phyloP scores from a whole-genome alignment of 2,329 filamentous ascomycete species.

The Magnaporthales sp. region DNA sequence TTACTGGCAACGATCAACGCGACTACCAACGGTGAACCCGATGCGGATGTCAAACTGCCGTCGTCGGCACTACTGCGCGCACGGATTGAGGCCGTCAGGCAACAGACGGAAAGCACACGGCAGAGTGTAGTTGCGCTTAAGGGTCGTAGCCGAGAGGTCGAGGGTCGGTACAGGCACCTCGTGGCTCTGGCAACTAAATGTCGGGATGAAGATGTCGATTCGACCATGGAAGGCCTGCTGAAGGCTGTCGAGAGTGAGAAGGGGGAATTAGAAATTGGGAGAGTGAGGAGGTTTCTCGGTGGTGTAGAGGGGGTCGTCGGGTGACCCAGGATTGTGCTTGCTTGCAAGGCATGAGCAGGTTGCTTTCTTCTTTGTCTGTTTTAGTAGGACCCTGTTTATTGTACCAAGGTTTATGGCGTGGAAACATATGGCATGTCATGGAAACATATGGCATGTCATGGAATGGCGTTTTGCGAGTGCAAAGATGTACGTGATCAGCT shows the following conservation, averaged over 20 bases:
- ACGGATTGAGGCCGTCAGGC: conserved; percentile 60
- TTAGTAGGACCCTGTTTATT: background rate
- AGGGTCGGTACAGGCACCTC: conserved; percentile 80
- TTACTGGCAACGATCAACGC: conserved; percentile 32
- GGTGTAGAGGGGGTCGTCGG: conserved; percentile 57
- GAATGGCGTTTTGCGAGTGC: background rate
- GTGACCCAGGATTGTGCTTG: conserved; percentile 1
- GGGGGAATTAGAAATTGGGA: conserved; percentile 63
- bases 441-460: background rate
- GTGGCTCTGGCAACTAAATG: conserved; percentile 81
- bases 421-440: background rate
- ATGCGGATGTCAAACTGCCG: conserved; percentile 35
- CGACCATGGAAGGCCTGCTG: conserved; percentile 68
- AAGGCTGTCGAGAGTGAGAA: conserved; percentile 85
- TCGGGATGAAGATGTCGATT: conserved; percentile 70
- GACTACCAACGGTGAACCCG: conserved; percentile 21
- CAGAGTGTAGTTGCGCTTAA: conserved; percentile 63
- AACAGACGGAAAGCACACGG: conserved; percentile 58
- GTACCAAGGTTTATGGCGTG: background rate
- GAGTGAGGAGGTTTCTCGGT: conserved; percentile 71
- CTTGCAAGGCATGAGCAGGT: background rate
- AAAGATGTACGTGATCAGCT: background rate
- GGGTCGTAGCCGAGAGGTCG: conserved; percentile 72
- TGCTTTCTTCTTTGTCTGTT: background rate
- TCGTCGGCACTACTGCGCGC: conserved; percentile 54